Base-by-base conservation (phyloP, 257 asterid genomes). In the Fraxinus pennsylvanica region DNA sequence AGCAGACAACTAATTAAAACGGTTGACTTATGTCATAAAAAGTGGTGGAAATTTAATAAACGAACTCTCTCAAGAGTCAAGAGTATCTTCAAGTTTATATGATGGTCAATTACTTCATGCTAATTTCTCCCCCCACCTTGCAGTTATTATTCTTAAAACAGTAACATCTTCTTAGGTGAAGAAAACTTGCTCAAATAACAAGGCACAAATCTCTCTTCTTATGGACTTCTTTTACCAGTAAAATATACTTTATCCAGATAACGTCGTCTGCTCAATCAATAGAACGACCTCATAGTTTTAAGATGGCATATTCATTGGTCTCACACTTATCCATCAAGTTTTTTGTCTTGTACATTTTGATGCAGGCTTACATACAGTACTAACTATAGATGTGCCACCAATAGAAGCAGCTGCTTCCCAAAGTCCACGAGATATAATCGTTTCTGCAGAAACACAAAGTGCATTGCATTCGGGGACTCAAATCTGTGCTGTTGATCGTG, bases 361-460 rank as follows among this genome's bases (percentile, higher is more conserved):
- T 76, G 85, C 97, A 94, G 97, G 87, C 81, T 85, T 78, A 66
- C 90, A 90, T 68, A 84, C 94, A 0, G 81, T 85, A 77, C 86
- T 94, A 78, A 85, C 81, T 19, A 86, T 92, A 71, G 93, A 83
- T 76, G 72, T 84, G 70, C 90, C 70, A 79, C 78, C 79, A 39
- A 19, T 79, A 14, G 83, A 13, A 70, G 41, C 78, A 30, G 1
- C 68, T 61, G 30, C 30, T 21, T 30, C 83, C 75, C 81, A 72
- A 79, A 74, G 74, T 54, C 52, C 54, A 39, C 81, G 71, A 76
- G 80, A 68, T 57, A n/a, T 29, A 22, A 54, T 68, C 38, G 41
- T 0, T 68, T 63, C 89, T 13, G 33, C 83, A 54, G 88, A 79
- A 80, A 52, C 82, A 45, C 57, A 47, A 74, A 69, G 35, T 76